Evolutionary conservation across 805 yeast species (phyloP).

Genomic region (Groenewaldozyma salmanticensis): DNA sequence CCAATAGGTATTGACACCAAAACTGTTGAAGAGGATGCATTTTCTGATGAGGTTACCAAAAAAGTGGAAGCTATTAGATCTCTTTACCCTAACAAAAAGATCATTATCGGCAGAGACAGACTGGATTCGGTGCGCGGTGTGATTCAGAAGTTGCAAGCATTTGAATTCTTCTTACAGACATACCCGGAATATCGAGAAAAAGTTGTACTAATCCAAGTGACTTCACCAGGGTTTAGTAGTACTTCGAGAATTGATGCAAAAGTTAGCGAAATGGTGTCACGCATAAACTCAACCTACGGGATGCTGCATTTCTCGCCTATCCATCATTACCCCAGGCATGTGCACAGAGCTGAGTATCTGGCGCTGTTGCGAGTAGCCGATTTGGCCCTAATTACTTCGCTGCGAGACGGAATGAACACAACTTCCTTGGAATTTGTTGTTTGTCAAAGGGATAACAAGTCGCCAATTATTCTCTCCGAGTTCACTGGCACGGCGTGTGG

Average conservation of each 20-base stretch:
- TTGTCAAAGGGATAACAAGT: conserved; percentile 52
- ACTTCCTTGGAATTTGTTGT: conserved; percentile 88
- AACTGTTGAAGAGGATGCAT: conserved; percentile 42
- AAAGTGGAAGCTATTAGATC: conserved; percentile 46
- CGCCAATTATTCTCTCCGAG: conserved; percentile 83
- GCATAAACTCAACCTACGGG: conserved; percentile 80
- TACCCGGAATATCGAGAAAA: conserved; percentile 87
- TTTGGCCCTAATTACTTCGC: conserved; percentile 76
- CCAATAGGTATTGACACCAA: conserved; percentile 87
- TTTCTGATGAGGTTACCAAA: conserved; percentile 29
- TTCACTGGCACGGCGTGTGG: conserved; percentile 78
- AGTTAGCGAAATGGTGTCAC: conserved; percentile 71
- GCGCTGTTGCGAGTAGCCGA: conserved; percentile 87
- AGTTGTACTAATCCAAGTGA: conserved; percentile 85
- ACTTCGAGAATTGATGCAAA: conserved; percentile 61
- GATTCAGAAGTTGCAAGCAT: conserved; percentile 84
- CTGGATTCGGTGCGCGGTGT: conserved; percentile 90
- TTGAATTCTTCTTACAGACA: conserved; percentile 77
- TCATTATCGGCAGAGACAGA: conserved; percentile 90
- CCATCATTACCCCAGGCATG: conserved; percentile 83
- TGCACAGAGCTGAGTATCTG: conserved; percentile 78
- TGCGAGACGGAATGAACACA: conserved; percentile 94
- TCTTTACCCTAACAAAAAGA: conserved; percentile 39
- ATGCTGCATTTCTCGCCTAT: conserved; percentile 76
- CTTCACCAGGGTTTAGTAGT: conserved; percentile 62